A percentile compares a stretch with the other conserved stretches of the same genome.
Evolutionary conservation across 768 basidiomycete genomes (phyloP).

Genomic region (Boletus sensibilis): DNA sequence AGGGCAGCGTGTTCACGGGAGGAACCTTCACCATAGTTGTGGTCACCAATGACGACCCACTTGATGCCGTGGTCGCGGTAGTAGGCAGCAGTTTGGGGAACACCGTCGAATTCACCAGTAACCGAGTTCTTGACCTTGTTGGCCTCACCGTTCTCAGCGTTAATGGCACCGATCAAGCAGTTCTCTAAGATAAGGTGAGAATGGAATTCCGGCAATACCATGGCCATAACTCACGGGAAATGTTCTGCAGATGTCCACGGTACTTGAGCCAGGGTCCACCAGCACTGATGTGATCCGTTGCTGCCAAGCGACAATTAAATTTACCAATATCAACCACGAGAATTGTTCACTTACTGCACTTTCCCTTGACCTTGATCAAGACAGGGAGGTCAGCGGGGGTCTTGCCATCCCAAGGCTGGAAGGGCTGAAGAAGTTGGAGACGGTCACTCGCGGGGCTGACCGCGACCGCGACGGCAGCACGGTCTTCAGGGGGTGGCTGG

Average conservation of each 20-base stretch:
- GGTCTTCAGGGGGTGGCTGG: slow-evolving; percentile 89
- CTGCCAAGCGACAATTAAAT: slow-evolving; percentile 30
- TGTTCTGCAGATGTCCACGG: slow-evolving; percentile 98
- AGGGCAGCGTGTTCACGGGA: slow-evolving; percentile 98
- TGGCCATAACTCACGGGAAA: slow-evolving; percentile 65
- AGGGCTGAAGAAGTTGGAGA: slow-evolving; percentile 87
- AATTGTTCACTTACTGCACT: slow-evolving; percentile 76
- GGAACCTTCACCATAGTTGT: slow-evolving; percentile 97
- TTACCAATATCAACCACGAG: not conserved
- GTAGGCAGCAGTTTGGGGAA: slow-evolving; percentile 81
- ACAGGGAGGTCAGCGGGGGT: slow-evolving; percentile 85
- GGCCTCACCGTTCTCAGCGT: slow-evolving; percentile 91
- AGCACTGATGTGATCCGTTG: slow-evolving; percentile 94
- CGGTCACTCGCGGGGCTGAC: slow-evolving; percentile 85
- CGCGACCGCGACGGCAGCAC: slow-evolving; percentile 79
- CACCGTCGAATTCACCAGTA: slow-evolving; percentile 81
- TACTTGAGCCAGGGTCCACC: slow-evolving; percentile 99
- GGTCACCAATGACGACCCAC: slow-evolving; percentile 97
- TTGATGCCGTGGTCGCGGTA: slow-evolving; percentile 90
- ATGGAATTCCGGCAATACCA: not conserved
- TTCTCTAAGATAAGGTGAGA: slow-evolving; percentile 57
- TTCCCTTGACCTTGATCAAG: slow-evolving; percentile 98
- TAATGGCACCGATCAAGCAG: slow-evolving; percentile 97
- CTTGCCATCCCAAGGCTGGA: slow-evolving; percentile 92
- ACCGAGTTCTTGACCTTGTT: slow-evolving; percentile 93